phyloP scores from a whole-genome alignment of 192 early-diverging fungal species.

The Pilaira anomala region DNA sequence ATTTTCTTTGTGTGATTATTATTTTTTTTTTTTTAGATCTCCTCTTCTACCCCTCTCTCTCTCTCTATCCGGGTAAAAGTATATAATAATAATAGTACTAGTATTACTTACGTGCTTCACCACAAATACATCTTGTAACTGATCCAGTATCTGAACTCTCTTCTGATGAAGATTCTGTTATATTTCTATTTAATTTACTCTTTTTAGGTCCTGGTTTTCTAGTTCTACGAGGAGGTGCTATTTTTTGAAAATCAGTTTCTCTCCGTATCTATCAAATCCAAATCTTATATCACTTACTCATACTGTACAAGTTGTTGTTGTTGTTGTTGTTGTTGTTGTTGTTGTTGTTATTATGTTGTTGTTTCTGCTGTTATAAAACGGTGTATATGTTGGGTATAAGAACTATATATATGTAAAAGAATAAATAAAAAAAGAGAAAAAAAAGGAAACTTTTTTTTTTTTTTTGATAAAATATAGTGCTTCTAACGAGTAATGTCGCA shows the following conservation, averaged over 20 bases:
- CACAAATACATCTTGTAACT: constrained; percentile 51
- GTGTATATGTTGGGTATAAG: background rate
- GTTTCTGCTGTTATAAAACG: background rate
- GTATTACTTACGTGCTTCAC: constrained; percentile 53
- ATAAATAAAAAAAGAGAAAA: background rate
- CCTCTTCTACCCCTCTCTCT: background rate
- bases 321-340: background rate
- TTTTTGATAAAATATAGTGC: constrained; percentile 2
- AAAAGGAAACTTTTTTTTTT: constrained; percentile 3
- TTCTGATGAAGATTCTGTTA: constrained; percentile 32
- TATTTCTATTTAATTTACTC: constrained; percentile 3
- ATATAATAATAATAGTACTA: no score
- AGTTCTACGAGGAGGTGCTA: constrained; percentile 9
- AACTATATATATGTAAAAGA: background rate
- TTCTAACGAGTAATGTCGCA: no score
- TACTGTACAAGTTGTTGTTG: background rate
- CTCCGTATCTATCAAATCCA: no score
- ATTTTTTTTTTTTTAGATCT: background rate
- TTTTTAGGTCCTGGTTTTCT: constrained; percentile 1
- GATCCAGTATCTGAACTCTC: constrained; percentile 48
- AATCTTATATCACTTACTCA: constrained; percentile 11
- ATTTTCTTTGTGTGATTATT: no score
- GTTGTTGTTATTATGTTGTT: background rate
- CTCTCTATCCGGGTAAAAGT: background rate
- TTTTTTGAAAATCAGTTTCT: no score